phyloP scores from a whole-genome alignment of 371 early-diverging fungal species.

The Coemansia sp. region DNA sequence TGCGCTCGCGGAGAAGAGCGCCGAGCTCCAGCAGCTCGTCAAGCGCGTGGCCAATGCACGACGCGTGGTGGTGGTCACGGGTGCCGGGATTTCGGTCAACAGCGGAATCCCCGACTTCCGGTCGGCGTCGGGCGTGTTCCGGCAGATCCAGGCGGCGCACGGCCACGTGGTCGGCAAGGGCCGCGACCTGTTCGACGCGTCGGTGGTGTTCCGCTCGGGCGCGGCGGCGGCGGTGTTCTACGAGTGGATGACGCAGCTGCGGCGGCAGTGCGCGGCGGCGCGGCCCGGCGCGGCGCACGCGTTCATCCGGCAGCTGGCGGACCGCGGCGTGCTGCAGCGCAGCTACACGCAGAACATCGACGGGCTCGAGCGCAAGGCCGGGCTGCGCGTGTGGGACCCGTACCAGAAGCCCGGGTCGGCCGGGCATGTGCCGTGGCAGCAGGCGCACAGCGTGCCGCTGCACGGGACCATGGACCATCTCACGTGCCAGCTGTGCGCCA shows the following conservation, averaged over 20 bases:
- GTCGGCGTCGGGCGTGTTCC: constrained; percentile 75
- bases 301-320: constrained; percentile 76
- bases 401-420: constrained; percentile 10
- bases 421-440: constrained; percentile 37
- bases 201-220: constrained; percentile 76
- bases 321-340: constrained; percentile 71
- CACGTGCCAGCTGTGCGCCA: constrained; percentile 76
- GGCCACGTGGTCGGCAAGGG: constrained; percentile 77
- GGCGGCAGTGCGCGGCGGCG: constrained; percentile 68
- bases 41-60: constrained; percentile 63
- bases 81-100: constrained; percentile 91
- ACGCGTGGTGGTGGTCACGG: constrained; percentile 79
- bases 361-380: constrained; percentile 74
- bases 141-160: constrained; percentile 68
- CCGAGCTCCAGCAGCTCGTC: constrained; percentile 19
- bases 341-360: constrained; percentile 99
- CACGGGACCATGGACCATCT: constrained; percentile 88
- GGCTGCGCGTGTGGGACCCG: constrained; percentile 49
- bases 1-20: constrained; percentile 6
- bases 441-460: constrained; percentile 75
- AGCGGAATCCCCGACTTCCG: constrained; percentile 93
- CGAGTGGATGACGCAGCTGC: constrained; percentile 92
- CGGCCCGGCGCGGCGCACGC: constrained; percentile 84
- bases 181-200: constrained; percentile 94
- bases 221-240: constrained; percentile 82